Evolutionary conservation across 2,329 filamentous ascomycete genomes (phyloP).

Genomic region (Aspergillus sp.): DNA sequence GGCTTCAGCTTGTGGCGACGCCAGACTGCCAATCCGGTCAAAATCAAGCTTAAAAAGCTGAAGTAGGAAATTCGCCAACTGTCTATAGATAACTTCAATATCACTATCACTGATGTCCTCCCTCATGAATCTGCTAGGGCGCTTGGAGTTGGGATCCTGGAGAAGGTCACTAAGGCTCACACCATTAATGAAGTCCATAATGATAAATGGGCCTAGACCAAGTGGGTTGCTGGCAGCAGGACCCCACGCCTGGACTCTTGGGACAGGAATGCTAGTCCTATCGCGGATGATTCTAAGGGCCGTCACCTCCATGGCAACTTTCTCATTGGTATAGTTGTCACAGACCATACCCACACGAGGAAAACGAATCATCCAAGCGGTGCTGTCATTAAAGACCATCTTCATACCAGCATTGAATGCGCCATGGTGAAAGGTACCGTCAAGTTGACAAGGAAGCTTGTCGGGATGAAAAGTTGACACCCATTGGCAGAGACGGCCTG

Average conservation of each 20-base stretch:
- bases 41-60: slow-evolving; percentile 4
- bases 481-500: slow-evolving; percentile 21
- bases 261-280: slow-evolving; percentile 6
- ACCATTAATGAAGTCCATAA: slow-evolving; percentile 9
- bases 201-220: slow-evolving; percentile 7
- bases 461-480: slow-evolving; percentile 30
- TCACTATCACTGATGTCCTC: neutral
- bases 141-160: neutral
- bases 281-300: slow-evolving; percentile 3
- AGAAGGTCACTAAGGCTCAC: slow-evolving; percentile 4
- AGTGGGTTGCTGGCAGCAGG: slow-evolving; percentile 1
- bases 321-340: slow-evolving; percentile 8
- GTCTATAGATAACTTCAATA: slow-evolving; percentile 1
- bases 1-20: slow-evolving; percentile 9
- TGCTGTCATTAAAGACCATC: slow-evolving; percentile 25
- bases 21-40: slow-evolving; percentile 2
- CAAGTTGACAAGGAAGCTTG: slow-evolving; percentile 26
- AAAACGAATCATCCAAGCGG: slow-evolving; percentile 11
- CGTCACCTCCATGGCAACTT: slow-evolving; percentile 3
- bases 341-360: slow-evolving; percentile 6
- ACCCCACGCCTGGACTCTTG: slow-evolving; percentile 2
- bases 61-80: slow-evolving; percentile 5
- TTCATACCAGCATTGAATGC: slow-evolving; percentile 29
- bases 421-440: slow-evolving; percentile 26
- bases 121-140: neutral